Percentiles rank a stretch among this genome's conserved stretches.
Conservation (phyloP, 129 eudicot genomes). For the Pittosporum tobira region DNA sequence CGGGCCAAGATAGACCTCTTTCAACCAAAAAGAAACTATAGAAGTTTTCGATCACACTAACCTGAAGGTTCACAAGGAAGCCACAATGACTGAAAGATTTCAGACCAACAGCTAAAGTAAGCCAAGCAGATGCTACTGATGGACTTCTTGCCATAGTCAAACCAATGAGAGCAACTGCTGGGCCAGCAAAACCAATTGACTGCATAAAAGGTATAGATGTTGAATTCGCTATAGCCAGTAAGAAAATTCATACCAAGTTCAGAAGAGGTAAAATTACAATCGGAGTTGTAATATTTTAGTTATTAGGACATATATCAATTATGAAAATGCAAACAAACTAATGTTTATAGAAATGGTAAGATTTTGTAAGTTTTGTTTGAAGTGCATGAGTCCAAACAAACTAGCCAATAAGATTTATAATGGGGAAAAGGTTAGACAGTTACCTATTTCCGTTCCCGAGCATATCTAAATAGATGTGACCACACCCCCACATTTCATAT, state of each 20-base stretch:
- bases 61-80: constrained; percentile 97
- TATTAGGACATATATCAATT: not conserved
- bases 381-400: not conserved
- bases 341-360: not conserved
- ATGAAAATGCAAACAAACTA: not conserved
- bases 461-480: too few relatives aligned
- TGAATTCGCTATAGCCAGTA: not conserved
- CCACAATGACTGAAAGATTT: constrained; percentile 95
- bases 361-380: too few relatives aligned
- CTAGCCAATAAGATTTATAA: not conserved
- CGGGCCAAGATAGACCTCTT: too few relatives aligned
- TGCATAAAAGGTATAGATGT: constrained; percentile 18
- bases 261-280: not conserved
- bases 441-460: too few relatives aligned
- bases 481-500: too few relatives aligned
- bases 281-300: not conserved
- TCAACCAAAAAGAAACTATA: too few relatives aligned
- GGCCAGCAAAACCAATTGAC: constrained; percentile 90
- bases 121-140: constrained; percentile 82
- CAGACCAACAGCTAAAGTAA: constrained; percentile 83
- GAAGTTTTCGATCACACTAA: constrained; percentile 7
- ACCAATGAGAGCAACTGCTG: constrained; percentile 80
- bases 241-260: not conserved
- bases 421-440: not conserved
- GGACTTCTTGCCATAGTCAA: constrained; percentile 68